Percentiles rank a stretch among this genome's conserved stretches.
These are phyloP conservation scores for Talaromyces proteolyticus DNA, from an alignment of 495 filamentous ascomycete genomes.

Conservation along the genomic window DNA sequence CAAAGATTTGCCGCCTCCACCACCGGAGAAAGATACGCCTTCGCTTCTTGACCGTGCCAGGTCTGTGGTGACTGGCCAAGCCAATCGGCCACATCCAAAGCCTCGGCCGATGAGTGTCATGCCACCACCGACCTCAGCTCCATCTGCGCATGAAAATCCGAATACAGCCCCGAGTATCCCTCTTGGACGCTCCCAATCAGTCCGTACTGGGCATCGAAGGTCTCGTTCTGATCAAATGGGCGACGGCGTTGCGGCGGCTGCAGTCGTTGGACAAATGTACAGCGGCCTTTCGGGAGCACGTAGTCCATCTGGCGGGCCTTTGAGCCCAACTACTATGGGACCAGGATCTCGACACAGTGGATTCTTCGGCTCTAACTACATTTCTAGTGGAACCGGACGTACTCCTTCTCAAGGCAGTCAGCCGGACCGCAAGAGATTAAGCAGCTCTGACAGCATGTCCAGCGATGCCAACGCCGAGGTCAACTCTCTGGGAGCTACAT, in stretches of 20 bases:
- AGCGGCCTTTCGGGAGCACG: slow-evolving; percentile 48
- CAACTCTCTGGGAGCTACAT: slow-evolving; percentile 41
- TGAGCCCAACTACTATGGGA: slow-evolving; percentile 44
- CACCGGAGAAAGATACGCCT: slow-evolving; percentile 53
- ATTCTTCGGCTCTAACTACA: slow-evolving; percentile 36
- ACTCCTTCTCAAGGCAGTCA: slow-evolving; percentile 41
- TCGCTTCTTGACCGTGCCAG: slow-evolving; percentile 72
- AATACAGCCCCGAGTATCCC: slow-evolving; percentile 82
- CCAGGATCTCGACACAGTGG: slow-evolving; percentile 35
- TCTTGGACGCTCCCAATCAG: slow-evolving; percentile 58
- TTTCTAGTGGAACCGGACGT: slow-evolving; percentile 42
- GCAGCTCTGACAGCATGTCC: slow-evolving; percentile 51
- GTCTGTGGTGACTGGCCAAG: slow-evolving; percentile 51
- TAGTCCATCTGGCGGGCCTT: slow-evolving; percentile 50
- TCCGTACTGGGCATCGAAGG: slow-evolving; percentile 53
- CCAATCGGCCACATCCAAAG: slow-evolving; percentile 34
- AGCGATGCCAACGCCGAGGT: slow-evolving; percentile 54
- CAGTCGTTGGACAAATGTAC: slow-evolving; percentile 81
- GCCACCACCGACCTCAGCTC: slow-evolving; percentile 38
- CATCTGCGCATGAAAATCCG: slow-evolving; percentile 58
- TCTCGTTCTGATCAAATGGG: slow-evolving; percentile 67
- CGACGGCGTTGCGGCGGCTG: slow-evolving; percentile 48
- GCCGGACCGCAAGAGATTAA: slow-evolving; percentile 36
- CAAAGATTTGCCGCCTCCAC: slow-evolving; percentile 82
- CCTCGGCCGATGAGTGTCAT: slow-evolving; percentile 60